phyloP scores from a whole-genome alignment of 352 stramenopile genomes.

The Phytophthora meadii region DNA sequence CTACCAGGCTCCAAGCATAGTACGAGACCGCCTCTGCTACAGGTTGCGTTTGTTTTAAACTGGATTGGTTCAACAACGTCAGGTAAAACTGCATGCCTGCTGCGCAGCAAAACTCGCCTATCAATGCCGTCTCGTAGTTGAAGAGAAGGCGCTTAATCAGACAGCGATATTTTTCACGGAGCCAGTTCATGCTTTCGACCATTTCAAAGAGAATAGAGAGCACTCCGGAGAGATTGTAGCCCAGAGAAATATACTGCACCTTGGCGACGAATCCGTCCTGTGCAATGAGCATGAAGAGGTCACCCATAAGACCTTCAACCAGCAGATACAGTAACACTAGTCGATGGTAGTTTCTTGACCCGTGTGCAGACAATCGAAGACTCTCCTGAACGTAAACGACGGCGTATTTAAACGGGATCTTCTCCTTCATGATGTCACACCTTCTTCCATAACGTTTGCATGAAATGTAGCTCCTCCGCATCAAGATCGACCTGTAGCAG shows the following conservation, averaged over 20 bases:
- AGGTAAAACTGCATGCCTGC: constrained; percentile 23
- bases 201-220: constrained; percentile 32
- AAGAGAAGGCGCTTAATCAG: constrained; percentile 24
- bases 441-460: constrained; percentile 13
- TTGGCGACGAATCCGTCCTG: constrained; percentile 21
- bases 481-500: constrained; percentile 10
- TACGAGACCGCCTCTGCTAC: constrained; percentile 22
- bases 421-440: constrained; percentile 17
- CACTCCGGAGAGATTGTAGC: constrained; percentile 26
- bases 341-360: constrained; percentile 28
- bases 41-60: constrained; percentile 6
- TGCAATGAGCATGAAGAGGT: constrained; percentile 30
- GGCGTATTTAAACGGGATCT: constrained; percentile 4
- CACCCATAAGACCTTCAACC: constrained; percentile 29
- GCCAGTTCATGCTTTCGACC: constrained; percentile 18
- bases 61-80: constrained; percentile 23
- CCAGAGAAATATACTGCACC: constrained; percentile 27
- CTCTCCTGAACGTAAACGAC: constrained; percentile 30
- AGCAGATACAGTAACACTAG: constrained; percentile 25
- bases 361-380: constrained; percentile 12
- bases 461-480: constrained; percentile 13
- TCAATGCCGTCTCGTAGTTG: constrained; percentile 30
- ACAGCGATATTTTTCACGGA: background rate
- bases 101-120: constrained; percentile 20
- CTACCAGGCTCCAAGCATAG: constrained; percentile 22